Conservation (phyloP, 2,329 filamentous ascomycete species). For the Plenodomus biglobosus region DNA sequence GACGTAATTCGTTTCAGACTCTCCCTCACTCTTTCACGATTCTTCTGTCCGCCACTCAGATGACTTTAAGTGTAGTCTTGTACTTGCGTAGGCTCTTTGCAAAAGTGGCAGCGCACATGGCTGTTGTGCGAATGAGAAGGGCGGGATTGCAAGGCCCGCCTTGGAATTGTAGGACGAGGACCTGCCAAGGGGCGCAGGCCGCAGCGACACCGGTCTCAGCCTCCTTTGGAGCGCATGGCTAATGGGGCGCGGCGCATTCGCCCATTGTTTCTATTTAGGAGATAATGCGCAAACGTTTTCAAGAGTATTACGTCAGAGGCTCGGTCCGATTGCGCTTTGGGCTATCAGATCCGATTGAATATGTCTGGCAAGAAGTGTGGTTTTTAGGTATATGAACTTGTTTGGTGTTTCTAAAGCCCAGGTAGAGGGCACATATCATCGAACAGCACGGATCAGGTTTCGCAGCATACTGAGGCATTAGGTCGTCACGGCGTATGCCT, state of each 20-base stretch:
- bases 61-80: slow-evolving; percentile 33
- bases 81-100: slow-evolving; percentile 33
- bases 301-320: not conserved
- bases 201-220: slow-evolving; percentile 33
- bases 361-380: not conserved
- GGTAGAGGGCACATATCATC: too few relatives aligned
- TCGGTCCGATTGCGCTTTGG: not conserved
- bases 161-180: slow-evolving; percentile 20
- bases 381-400: too few relatives aligned
- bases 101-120: slow-evolving; percentile 30
- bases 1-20: slow-evolving; percentile 5
- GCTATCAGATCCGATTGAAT: not conserved
- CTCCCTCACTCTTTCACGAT: not conserved
- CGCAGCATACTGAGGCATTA: too few relatives aligned
- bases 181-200: slow-evolving; percentile 17
- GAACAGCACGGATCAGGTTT: too few relatives aligned
- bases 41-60: not conserved
- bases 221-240: slow-evolving; percentile 2
- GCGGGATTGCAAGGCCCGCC: slow-evolving; percentile 20
- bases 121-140: slow-evolving; percentile 8
- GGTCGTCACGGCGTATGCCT: not conserved
- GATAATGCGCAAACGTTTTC: not conserved
- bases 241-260: not conserved
- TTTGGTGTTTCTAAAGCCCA: not conserved
- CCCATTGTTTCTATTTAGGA: not conserved